Percentiles rank a stretch among this genome's conserved stretches.
phyloP scores from a whole-genome alignment of 148 eudicot species.

The Fagopyrum esculentum region DNA sequence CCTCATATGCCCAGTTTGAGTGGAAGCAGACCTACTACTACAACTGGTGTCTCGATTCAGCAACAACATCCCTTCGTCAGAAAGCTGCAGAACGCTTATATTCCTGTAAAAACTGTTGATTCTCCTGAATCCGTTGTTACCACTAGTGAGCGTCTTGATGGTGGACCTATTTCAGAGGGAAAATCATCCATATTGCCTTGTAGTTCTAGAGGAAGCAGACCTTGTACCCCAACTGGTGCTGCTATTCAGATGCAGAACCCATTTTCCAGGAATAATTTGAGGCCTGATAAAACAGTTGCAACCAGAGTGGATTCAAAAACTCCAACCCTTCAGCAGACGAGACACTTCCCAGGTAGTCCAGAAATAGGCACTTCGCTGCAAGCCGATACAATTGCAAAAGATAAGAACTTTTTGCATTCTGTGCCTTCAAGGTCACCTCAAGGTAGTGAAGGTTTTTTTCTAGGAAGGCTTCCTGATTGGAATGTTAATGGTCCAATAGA shows the following conservation, averaged over 20 bases:
- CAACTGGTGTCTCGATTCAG: background rate
- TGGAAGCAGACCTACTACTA: slow-evolving; percentile 20
- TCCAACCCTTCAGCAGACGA: slow-evolving; percentile 32
- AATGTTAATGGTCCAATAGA: slow-evolving; percentile 29
- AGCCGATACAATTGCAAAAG: slow-evolving; percentile 20
- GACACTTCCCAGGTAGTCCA: slow-evolving; percentile 25
- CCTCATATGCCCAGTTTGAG: slow-evolving; percentile 22
- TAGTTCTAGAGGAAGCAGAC: slow-evolving; percentile 31
- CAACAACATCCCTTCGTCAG: slow-evolving; percentile 32
- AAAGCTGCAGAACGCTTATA: slow-evolving; percentile 14
- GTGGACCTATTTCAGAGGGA: slow-evolving; percentile 26
- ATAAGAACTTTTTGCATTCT: slow-evolving; percentile 30
- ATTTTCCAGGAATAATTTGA: slow-evolving; percentile 25
- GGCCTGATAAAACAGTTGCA: slow-evolving; percentile 27
- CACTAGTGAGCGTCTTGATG: slow-evolving; percentile 21
- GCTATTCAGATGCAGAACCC: slow-evolving; percentile 30
- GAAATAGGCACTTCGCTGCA: slow-evolving; percentile 27
- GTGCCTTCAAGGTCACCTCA: slow-evolving; percentile 35
- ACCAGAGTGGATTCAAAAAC: slow-evolving; percentile 50
- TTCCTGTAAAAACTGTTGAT: slow-evolving; percentile 6
- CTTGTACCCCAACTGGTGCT: slow-evolving; percentile 18
- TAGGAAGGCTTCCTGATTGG: slow-evolving; percentile 31
- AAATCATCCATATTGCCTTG: slow-evolving; percentile 22
- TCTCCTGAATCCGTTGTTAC: background rate
- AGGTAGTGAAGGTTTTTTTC: slow-evolving; percentile 29